Conservation (phyloP, 163 green algal genomes). For the Prototheca wickerhamii region DNA sequence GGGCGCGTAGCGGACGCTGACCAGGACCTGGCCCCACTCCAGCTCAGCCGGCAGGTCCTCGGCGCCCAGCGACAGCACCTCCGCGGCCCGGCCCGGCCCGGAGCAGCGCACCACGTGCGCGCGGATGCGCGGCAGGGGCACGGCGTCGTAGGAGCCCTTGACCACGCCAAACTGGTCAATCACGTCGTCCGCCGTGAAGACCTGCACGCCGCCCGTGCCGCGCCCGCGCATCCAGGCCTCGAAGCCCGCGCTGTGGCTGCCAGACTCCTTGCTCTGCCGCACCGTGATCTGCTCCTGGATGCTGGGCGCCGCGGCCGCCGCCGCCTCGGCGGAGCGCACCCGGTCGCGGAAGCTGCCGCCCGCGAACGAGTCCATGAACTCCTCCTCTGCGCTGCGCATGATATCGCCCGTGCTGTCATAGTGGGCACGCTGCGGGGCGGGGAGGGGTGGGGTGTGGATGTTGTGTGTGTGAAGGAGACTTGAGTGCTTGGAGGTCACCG, state of each 20-base stretch:
- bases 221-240: constrained; percentile 72
- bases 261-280: constrained; percentile 12
- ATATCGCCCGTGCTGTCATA: constrained; percentile 67
- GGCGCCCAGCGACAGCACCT: constrained; percentile 33
- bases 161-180: constrained; percentile 72
- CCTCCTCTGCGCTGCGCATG: constrained; percentile 58
- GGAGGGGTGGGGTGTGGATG: neutral
- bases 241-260: constrained; percentile 50
- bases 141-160: constrained; percentile 62
- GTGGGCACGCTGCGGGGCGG: constrained; percentile 25
- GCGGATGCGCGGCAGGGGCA: constrained; percentile 52
- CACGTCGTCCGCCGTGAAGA: constrained; percentile 68
- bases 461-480: too few relatives aligned
- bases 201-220: constrained; percentile 29
- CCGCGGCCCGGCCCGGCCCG: constrained; percentile 27
- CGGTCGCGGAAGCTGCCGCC: constrained; percentile 36
- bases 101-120: constrained; percentile 47
- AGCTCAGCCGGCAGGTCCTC: constrained; percentile 45
- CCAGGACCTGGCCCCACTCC: constrained; percentile 65
- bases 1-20: constrained; percentile 48
- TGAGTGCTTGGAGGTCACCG: too few relatives aligned
- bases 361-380: constrained; percentile 66
- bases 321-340: constrained; percentile 7
- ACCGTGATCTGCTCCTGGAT: constrained; percentile 47
- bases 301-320: neutral